phyloP scores from a whole-genome alignment of 139 green algal species.

The Picochlorum sp. region DNA sequence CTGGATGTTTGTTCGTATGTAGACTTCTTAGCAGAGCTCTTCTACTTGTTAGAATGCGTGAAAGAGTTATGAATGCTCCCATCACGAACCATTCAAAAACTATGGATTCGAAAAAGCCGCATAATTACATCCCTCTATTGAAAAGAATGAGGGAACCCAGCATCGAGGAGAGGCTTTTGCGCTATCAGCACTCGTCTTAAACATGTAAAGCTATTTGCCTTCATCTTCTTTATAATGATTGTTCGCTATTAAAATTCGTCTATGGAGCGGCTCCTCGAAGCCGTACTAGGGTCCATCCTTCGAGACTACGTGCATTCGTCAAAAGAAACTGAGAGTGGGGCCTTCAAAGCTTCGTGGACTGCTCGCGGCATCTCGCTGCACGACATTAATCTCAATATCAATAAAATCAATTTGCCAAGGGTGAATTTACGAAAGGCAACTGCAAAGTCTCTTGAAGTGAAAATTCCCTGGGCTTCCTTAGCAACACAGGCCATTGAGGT shows the following conservation, averaged over 20 bases:
- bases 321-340: not conserved
- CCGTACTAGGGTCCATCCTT: not conserved
- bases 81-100: not conserved
- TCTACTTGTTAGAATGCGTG: not conserved
- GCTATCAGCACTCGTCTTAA: not conserved
- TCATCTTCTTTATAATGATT: too few relatives aligned
- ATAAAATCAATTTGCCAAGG: not conserved
- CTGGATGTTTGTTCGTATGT: too few relatives aligned
- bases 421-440: not conserved
- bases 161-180: not conserved
- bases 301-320: not conserved
- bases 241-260: not conserved
- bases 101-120: not conserved
- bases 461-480: not conserved
- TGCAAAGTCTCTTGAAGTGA: not conserved
- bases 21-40: too few relatives aligned
- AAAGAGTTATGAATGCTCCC: not conserved
- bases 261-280: not conserved
- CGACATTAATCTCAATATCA: slow-evolving; percentile 2
- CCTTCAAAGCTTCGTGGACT: not conserved
- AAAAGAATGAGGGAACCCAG: not conserved
- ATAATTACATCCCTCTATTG: not conserved
- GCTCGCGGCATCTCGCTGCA: not conserved
- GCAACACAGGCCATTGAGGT: not conserved
- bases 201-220: too few relatives aligned